Conservation (phyloP, 306 rosid species). For the Canavalia gladiata region DNA sequence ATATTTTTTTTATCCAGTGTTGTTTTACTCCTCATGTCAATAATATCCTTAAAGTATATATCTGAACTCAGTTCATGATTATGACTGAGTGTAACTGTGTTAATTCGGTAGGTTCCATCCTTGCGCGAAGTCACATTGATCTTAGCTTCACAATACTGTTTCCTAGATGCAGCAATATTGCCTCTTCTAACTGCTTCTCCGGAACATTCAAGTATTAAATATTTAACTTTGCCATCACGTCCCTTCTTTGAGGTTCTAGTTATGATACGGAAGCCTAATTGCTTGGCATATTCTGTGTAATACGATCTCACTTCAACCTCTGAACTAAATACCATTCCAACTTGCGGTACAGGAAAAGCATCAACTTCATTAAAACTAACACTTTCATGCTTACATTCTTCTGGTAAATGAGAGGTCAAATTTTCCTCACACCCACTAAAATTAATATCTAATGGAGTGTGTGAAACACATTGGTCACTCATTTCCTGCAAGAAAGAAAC, state of each 20-base stretch:
- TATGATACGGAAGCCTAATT: conserved; percentile 41
- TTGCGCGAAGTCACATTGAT: conserved; percentile 40
- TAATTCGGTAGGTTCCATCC: conserved; percentile 41
- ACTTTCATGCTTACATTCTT: conserved; percentile 23
- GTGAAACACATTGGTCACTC: conserved; percentile 34
- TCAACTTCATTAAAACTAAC: conserved; percentile 24
- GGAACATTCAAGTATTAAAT: conserved; percentile 47
- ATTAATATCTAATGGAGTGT: background rate
- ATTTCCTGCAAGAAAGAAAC: conserved; percentile 40
- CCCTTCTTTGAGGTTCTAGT: conserved; percentile 46
- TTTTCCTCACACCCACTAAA: conserved; percentile 31
- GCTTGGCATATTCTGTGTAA: conserved; percentile 46
- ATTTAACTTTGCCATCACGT: conserved; percentile 45
- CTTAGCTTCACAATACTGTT: conserved; percentile 46
- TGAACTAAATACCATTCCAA: conserved; percentile 50
- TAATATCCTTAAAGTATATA: background rate
- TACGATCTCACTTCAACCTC: conserved; percentile 47
- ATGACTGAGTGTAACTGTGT: conserved; percentile 35
- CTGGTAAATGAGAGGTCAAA: background rate
- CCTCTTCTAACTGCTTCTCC: conserved; percentile 27
- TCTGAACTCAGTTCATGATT: conserved; percentile 41
- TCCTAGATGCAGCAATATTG: conserved; percentile 17
- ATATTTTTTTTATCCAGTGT: background rate
- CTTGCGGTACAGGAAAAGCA: conserved; percentile 35
- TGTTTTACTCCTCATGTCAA: conserved; percentile 32